These are phyloP conservation scores for Penstemon barbatus DNA, from an alignment of 257 asterid species.

Conservation along the genomic window DNA sequence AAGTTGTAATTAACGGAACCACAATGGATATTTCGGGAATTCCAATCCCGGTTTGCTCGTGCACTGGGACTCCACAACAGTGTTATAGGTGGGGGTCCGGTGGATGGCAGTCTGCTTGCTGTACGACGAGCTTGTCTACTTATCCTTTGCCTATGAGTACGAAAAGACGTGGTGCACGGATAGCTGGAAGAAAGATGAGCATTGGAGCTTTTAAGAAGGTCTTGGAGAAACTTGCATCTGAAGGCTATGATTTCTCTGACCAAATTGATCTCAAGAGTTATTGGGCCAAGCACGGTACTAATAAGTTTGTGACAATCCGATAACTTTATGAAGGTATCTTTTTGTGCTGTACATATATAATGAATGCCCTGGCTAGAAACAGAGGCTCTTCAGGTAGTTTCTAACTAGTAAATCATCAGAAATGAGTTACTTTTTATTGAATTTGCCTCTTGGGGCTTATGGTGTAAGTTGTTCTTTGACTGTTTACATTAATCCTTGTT, in stretches of 20 bases:
- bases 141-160: constrained; percentile 84
- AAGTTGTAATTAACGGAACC: constrained; percentile 66
- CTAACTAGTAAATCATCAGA: constrained; percentile 44
- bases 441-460: constrained; percentile 34
- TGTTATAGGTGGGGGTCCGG: constrained; percentile 96
- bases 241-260: constrained; percentile 66
- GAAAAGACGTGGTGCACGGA: constrained; percentile 80
- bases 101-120: constrained; percentile 96
- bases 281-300: constrained; percentile 96
- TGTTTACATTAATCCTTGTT: constrained; percentile 33
- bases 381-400: constrained; percentile 52
- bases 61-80: constrained; percentile 80
- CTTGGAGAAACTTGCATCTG: constrained; percentile 69
- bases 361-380: constrained; percentile 40
- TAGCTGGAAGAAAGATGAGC: constrained; percentile 94
- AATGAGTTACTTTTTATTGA: constrained; percentile 30
- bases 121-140: constrained; percentile 66
- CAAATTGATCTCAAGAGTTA: constrained; percentile 78
- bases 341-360: constrained; percentile 57
- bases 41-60: constrained; percentile 78
- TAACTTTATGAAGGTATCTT: constrained; percentile 35
- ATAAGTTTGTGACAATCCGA: constrained; percentile 84
- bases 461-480: constrained; percentile 30
- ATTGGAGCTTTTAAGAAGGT: constrained; percentile 91
- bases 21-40: constrained; percentile 73